Percentiles rank a stretch among this genome's conserved stretches.
These are phyloP conservation scores for Chaetomidium leptoderma DNA, from an alignment of 495 filamentous ascomycete genomes.

Conservation along the genomic window DNA sequence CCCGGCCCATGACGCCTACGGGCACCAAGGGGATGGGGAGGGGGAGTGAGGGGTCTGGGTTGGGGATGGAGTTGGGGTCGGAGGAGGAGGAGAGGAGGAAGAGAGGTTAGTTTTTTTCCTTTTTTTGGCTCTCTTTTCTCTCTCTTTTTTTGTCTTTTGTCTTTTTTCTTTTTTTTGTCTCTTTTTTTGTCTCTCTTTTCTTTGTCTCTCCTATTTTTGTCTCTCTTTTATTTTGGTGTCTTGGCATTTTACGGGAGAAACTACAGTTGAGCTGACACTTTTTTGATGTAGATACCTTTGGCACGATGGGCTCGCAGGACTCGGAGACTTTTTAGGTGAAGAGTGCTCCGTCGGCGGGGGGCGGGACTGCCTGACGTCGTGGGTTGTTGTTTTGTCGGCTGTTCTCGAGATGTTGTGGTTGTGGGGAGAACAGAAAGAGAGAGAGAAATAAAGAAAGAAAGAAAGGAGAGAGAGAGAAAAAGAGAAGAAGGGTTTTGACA, in stretches of 20 bases:
- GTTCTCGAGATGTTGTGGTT: no score
- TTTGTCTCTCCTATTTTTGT: background rate
- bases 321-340: slow-evolving; percentile 49
- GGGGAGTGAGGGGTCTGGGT: slow-evolving; percentile 7
- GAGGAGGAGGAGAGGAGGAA: slow-evolving; percentile 44
- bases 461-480: no score
- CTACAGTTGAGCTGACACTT: background rate
- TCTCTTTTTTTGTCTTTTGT: background rate
- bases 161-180: background rate
- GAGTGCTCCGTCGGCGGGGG: no score
- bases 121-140: slow-evolving; percentile 8
- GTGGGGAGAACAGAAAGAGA: no score
- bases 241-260: background rate
- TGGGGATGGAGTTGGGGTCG: slow-evolving; percentile 15
- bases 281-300: slow-evolving; percentile 48
- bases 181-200: slow-evolving; percentile 1
- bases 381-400: no score
- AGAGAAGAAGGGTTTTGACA: no score
- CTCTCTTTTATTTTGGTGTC: background rate
- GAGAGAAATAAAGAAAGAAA: no score
- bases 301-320: slow-evolving; percentile 47
- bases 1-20: slow-evolving; percentile 51
- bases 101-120: slow-evolving; percentile 40
- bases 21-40: slow-evolving; percentile 30
- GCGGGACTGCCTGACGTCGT: no score